A percentile compares a stretch with the other conserved stretches of the same genome.
Evolutionary conservation across 75 land plant species (phyloP).

Genomic region (Cunninghamia lanceolata): DNA sequence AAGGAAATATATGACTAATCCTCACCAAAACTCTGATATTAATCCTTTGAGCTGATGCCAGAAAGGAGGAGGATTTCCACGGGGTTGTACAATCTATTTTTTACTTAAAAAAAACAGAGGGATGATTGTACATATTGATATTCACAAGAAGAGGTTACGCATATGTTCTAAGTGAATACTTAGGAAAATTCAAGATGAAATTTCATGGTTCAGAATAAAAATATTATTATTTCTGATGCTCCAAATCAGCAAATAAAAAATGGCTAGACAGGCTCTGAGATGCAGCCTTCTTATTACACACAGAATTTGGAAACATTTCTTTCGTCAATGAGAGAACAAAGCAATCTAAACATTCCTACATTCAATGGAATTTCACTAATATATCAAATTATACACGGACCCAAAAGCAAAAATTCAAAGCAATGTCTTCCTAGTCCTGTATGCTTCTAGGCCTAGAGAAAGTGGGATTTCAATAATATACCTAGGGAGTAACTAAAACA

Average conservation of each 20-base stretch:
- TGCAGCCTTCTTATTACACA: not conserved
- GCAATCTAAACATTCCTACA: not conserved
- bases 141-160: too few species aligned
- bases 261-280: too few species aligned
- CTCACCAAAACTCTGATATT: not conserved
- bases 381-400: not conserved
- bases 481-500: not conserved
- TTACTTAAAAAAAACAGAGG: not conserved
- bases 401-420: constrained; percentile 1
- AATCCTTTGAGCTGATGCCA: not conserved
- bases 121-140: not conserved
- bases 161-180: not conserved
- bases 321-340: not conserved
- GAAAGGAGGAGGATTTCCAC: not conserved
- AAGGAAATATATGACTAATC: not conserved
- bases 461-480: not conserved
- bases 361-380: not conserved
- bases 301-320: not conserved
- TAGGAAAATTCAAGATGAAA: not conserved
- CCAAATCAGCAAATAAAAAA: too few species aligned
- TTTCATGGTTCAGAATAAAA: too few species aligned
- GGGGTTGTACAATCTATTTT: not conserved
- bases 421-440: not conserved
- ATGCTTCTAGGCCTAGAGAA: too few species aligned
- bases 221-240: too few species aligned